phyloP scores from a whole-genome alignment of 192 early-diverging fungal genomes.

The Geranomyces variabilis region DNA sequence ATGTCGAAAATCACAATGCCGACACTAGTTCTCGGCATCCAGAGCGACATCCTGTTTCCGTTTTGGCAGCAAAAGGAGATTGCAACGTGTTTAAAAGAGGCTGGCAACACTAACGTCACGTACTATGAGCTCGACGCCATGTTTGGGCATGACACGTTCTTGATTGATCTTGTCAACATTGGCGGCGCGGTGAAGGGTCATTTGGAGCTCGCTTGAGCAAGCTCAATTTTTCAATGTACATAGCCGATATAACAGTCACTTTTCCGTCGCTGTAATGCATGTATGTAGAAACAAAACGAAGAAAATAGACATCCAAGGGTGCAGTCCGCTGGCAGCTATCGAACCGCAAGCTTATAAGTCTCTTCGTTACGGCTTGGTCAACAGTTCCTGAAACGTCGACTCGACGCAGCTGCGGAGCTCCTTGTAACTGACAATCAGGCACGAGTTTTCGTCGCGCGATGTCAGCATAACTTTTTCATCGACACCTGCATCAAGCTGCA shows the following conservation, averaged over 20 bases:
- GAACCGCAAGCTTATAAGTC: too few species aligned
- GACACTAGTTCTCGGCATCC: constrained; percentile 89
- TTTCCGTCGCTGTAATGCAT: too few species aligned
- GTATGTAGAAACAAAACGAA: too few species aligned
- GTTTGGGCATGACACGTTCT: constrained; percentile 97
- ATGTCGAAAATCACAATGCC: constrained; percentile 73
- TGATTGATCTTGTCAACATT: constrained; percentile 87
- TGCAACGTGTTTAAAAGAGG: constrained; percentile 79
- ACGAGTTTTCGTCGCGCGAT: constrained; percentile 96
- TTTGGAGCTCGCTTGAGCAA: constrained; percentile 39
- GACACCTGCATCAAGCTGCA: constrained; percentile 89
- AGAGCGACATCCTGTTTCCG: constrained; percentile 95
- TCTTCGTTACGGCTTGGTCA: too few species aligned
- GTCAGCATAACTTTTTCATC: constrained; percentile 93
- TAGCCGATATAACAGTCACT: too few species aligned
- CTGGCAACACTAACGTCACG: constrained; percentile 87
- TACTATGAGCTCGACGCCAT: constrained; percentile 97
- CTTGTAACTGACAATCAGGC: constrained; percentile 92
- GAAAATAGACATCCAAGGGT: too few species aligned
- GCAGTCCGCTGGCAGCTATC: too few species aligned
- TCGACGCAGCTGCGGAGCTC: constrained; percentile 94
- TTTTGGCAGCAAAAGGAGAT: constrained; percentile 96
- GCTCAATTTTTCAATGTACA: too few species aligned
- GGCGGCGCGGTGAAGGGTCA: constrained; percentile 93
- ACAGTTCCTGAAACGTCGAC: constrained; percentile 79